A percentile compares a stretch with the other conserved stretches of the same genome.
Conservation (phyloP, 805 yeast genomes). For the Debaryomyces hansenii region DNA sequence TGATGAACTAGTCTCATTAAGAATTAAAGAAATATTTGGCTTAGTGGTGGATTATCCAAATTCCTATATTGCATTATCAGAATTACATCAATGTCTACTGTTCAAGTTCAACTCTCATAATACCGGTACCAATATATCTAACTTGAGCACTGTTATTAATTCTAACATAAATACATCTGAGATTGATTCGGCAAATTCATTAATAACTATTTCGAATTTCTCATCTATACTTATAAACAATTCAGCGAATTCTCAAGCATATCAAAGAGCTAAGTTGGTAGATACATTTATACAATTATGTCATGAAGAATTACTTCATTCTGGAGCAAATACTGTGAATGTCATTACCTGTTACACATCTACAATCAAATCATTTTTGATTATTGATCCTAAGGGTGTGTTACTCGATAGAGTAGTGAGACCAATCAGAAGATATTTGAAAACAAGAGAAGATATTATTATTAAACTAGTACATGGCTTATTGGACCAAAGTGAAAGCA, state of each 20-base stretch:
- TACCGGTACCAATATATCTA: background rate
- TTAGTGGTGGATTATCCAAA: constrained; percentile 56
- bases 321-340: constrained; percentile 78
- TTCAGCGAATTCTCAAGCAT: constrained; percentile 23
- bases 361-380: constrained; percentile 67
- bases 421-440: constrained; percentile 71
- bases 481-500: constrained; percentile 44
- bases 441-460: constrained; percentile 73
- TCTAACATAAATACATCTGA: background rate
- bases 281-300: constrained; percentile 48
- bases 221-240: constrained; percentile 15
- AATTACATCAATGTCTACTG: constrained; percentile 53
- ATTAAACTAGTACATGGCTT: constrained; percentile 69
- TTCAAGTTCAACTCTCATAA: constrained; percentile 18
- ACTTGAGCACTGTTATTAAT: background rate
- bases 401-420: constrained; percentile 73
- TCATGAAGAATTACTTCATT: constrained; percentile 56
- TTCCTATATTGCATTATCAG: constrained; percentile 54
- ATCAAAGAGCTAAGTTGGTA: constrained; percentile 55
- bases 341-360: constrained; percentile 68
- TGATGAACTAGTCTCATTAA: constrained; percentile 41
- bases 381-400: constrained; percentile 87
- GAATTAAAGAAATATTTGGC: constrained; percentile 60
- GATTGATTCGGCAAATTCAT: background rate
- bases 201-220: background rate